phyloP scores from a whole-genome alignment of 2,329 filamentous ascomycete species.

The Plenodomus tracheiphilus region DNA sequence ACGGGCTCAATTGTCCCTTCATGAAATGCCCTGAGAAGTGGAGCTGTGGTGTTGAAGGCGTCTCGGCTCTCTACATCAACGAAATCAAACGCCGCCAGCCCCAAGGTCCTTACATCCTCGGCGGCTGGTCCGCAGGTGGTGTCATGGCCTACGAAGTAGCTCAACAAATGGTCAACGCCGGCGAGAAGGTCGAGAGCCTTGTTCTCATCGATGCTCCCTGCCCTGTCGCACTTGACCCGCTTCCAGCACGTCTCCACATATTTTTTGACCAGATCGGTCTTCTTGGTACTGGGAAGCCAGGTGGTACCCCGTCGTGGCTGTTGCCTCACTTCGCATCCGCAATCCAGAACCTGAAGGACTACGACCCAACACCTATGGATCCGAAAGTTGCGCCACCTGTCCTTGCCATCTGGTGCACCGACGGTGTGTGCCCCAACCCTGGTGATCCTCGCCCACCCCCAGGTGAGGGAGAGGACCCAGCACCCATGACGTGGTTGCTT shows the following conservation, averaged over 20 bases:
- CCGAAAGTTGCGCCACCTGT: slow-evolving; percentile 63
- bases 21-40: slow-evolving; percentile 70
- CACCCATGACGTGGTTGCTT: slow-evolving; percentile 66
- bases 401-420: slow-evolving; percentile 71
- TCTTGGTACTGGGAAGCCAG: slow-evolving; percentile 63
- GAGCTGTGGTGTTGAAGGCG: slow-evolving; percentile 66
- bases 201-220: slow-evolving; percentile 59
- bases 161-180: slow-evolving; percentile 52
- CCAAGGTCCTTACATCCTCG: slow-evolving; percentile 60
- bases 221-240: slow-evolving; percentile 55
- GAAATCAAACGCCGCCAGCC: slow-evolving; percentile 75
- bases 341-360: slow-evolving; percentile 69
- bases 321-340: slow-evolving; percentile 73
- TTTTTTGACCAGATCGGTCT: slow-evolving; percentile 75
- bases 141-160: slow-evolving; percentile 58
- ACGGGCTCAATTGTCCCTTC: slow-evolving; percentile 69
- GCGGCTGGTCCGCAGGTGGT: slow-evolving; percentile 60
- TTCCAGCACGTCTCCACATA: slow-evolving; percentile 62
- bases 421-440: slow-evolving; percentile 71
- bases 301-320: slow-evolving; percentile 71
- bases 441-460: slow-evolving; percentile 68
- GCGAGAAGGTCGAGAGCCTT: slow-evolving; percentile 55
- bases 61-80: slow-evolving; percentile 65
- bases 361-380: slow-evolving; percentile 67
- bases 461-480: slow-evolving; percentile 59